A percentile compares a stretch with the other conserved stretches of the same genome.
Evolutionary conservation across 345 rosid species (phyloP).

Genomic region (Lepidium aucheri): DNA sequence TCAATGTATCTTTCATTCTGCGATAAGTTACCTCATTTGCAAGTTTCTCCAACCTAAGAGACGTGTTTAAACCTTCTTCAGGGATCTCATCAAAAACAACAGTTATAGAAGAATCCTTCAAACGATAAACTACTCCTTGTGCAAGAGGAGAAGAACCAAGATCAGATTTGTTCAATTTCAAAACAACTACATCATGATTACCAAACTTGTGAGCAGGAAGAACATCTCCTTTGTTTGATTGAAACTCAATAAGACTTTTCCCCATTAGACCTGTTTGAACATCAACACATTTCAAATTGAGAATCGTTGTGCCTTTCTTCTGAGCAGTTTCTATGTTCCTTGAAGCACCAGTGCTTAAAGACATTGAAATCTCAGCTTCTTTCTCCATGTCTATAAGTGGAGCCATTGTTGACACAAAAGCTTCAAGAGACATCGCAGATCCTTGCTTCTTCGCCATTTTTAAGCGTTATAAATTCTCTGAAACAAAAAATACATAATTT

Average conservation of each 20-base stretch:
- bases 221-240: slow-evolving; percentile 87
- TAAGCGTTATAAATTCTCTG: not conserved
- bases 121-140: slow-evolving; percentile 88
- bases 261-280: slow-evolving; percentile 91
- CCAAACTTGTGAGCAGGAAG: slow-evolving; percentile 97
- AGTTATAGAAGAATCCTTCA: slow-evolving; percentile 84
- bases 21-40: slow-evolving; percentile 95
- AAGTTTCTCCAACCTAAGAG: slow-evolving; percentile 77
- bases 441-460: slow-evolving; percentile 38
- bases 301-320: slow-evolving; percentile 63
- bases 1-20: slow-evolving; percentile 88
- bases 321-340: slow-evolving; percentile 61
- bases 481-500: not conserved
- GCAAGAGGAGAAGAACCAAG: slow-evolving; percentile 78
- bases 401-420: slow-evolving; percentile 54
- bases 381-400: slow-evolving; percentile 80
- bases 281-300: slow-evolving; percentile 75
- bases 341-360: slow-evolving; percentile 54
- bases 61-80: slow-evolving; percentile 74
- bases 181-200: slow-evolving; percentile 81
- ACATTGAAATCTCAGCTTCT: slow-evolving; percentile 83
- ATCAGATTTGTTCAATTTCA: slow-evolving; percentile 85
- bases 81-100: slow-evolving; percentile 89
- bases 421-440: slow-evolving; percentile 46
- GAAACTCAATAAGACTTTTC: slow-evolving; percentile 77